Base-by-base conservation (phyloP, 176 grass and related monocot genomes). In the Phoenix dactylifera region DNA sequence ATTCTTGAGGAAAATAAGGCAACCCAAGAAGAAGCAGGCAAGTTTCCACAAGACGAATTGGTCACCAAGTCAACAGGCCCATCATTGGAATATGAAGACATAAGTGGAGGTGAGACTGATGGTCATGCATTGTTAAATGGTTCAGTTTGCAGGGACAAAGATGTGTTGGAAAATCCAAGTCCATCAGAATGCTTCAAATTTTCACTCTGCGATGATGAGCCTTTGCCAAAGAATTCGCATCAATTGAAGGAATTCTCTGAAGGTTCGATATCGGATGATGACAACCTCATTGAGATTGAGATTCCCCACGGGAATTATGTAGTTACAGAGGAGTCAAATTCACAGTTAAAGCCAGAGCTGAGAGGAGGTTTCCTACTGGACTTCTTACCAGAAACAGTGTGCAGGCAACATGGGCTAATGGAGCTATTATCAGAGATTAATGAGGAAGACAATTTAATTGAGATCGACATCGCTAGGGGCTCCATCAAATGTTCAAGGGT, bases 371-470 rank as follows among this genome's bases (percentile, higher is more conserved):
- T 87, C 26, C 60, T 84, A 28, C 23, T 70, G 0, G 66, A 75
- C 29, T 73, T 86, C 25, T 66, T 85, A 65, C 89, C 85, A 0
- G 82, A 89, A 28, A 75, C 87, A 23, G 51, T 80, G 58, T 80
- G 85, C 2, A 77, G 80, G 51, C 83, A 72, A 80, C 80, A 52
- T 23, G 85, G 77, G 16, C 71, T 89, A 64, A 75, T 86, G 62
- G 85, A 89, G 70, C 62, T 89, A 32, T 22, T 86, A 64, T 85
- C 85, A 0, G 89, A 95, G 73, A 83, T 89, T 50, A 66, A 65
- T 3, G 89, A 95, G 63, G 89, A 95, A 50, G 85, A 89, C 50
- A 89, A 88, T 82, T 71, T 95, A 73, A 89, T 95, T 50, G 89
- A 95, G 82, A 79, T 95, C n/a, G 89, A 89, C 77, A 83, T 89